These are phyloP conservation scores for Fusarium sacchari DNA, from an alignment of 2,329 filamentous ascomycete species.

Conservation along the genomic window DNA sequence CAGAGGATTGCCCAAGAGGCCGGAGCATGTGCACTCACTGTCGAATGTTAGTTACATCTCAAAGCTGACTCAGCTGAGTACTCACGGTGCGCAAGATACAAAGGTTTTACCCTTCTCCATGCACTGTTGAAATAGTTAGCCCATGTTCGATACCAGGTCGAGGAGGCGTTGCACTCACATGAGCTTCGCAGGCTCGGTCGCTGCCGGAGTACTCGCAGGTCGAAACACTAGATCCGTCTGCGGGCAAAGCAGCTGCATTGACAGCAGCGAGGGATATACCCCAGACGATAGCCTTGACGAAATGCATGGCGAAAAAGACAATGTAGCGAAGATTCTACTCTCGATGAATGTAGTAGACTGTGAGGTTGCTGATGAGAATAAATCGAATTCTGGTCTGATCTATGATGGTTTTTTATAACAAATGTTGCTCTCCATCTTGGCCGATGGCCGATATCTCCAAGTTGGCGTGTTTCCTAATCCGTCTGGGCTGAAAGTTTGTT, in stretches of 20 bases:
- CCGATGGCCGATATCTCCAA: not conserved
- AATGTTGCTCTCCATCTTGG: not conserved
- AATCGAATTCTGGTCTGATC: not conserved
- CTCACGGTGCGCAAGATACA: slow-evolving; percentile 9
- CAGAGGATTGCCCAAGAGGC: not conserved
- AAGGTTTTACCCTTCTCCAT: not conserved
- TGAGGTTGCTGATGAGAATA: not conserved
- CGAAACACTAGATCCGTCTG: not conserved
- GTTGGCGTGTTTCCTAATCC: not conserved
- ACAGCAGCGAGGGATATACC: slow-evolving; percentile 1
- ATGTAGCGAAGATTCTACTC: not conserved
- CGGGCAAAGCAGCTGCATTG: slow-evolving; percentile 8
- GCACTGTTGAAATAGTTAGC: not conserved
- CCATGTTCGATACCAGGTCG: not conserved
- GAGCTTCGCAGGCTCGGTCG: not conserved
- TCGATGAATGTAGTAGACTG: not conserved
- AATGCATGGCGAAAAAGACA: not conserved
- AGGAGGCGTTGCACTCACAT: not conserved
- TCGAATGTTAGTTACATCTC: not conserved
- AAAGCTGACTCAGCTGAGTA: not conserved
- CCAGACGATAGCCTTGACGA: slow-evolving; percentile 9
- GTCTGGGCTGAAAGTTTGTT: not conserved
- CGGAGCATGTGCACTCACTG: slow-evolving; percentile 10
- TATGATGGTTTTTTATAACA: not conserved
- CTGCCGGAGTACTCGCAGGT: slow-evolving; percentile 1